Conservation (phyloP, 2,329 filamentous ascomycete species). For the Microdochium bolleyi region DNA sequence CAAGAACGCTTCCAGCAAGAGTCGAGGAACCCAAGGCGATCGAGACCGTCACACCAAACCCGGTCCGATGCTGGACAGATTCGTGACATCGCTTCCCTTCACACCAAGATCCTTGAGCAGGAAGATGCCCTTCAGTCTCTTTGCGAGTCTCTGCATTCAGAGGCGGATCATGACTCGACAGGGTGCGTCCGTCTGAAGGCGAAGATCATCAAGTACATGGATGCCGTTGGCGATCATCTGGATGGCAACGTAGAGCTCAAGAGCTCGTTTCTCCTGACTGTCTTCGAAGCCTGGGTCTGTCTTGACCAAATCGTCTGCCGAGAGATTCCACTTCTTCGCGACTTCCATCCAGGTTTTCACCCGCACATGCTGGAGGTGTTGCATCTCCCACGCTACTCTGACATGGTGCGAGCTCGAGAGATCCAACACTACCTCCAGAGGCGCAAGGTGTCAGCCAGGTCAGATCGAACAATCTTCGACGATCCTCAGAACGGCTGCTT, state of each 20-base stretch:
- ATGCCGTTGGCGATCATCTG: constrained; percentile 25
- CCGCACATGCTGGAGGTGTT: constrained; percentile 43
- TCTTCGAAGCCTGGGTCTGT: constrained; percentile 48
- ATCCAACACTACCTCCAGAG: constrained; percentile 39
- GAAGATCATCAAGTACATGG: constrained; percentile 26
- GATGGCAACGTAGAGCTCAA: constrained; percentile 35
- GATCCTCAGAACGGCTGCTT: constrained; percentile 34
- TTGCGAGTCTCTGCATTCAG: neutral
- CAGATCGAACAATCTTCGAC: constrained; percentile 34
- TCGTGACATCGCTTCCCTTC: neutral
- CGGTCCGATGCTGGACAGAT: neutral
- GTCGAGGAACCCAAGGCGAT: neutral
- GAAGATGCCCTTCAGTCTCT: constrained; percentile 3
- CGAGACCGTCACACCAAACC: neutral
- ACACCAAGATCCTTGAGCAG: constrained; percentile 7
- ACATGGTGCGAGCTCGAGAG: constrained; percentile 40
- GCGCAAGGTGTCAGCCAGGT: constrained; percentile 19
- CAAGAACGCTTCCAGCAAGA: constrained; percentile 2
- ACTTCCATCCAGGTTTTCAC: constrained; percentile 44
- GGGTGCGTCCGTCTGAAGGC: constrained; percentile 15
- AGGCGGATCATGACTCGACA: neutral
- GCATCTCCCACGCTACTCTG: constrained; percentile 31
- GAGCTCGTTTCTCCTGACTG: constrained; percentile 40
- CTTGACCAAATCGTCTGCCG: constrained; percentile 39
- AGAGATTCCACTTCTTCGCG: constrained; percentile 34